Evolutionary conservation across 768 basidiomycete genomes (phyloP), one percentile per base, ranked within the genome.

Genomic region (Cystobasidium tubakii): DNA sequence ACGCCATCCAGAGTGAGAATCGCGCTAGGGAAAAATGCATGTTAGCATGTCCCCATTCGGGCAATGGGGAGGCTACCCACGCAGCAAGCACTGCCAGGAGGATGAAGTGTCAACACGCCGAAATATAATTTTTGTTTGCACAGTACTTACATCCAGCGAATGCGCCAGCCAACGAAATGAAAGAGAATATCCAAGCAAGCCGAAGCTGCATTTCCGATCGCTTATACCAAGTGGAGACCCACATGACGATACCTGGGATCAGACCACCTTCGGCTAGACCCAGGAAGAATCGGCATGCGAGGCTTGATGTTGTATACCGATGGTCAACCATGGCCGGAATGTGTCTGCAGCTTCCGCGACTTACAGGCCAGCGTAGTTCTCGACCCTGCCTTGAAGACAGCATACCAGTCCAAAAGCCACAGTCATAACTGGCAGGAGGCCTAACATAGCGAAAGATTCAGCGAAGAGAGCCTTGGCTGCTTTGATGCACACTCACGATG

Each of bases 201-300:
- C 63, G 63, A n/a, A 42, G 34, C 34, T 46, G 36, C 33, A 65
- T 36, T 17, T 65, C 33, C 25, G 31, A 27, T 10, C 63, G 29
- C 25, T 27, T 34, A n/a, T 65, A 65, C 36, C 34, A 65, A 39
- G 63, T 65, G 12, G 63, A 34, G 13, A 43, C 36, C 36, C 43
- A 65, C 27, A 46, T 34, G 9, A 65, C 43, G 63, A 46, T 42
- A 9, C 33, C 63, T 39, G 63, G 63, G 15, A 65, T 39, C 3
- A 65, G 34, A 33, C 36, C 63, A 27, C 63, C 63, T 65, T 65
- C 63, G 31, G 36, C 34, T 19, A 65, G 39, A 43, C 63, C 63
- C 21, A 65, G 23, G 25, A 65, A 65, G 34, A 65, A 65, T 9
- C 63, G 63, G 34, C 36, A 39, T 25, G 63, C 63, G 13, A 65